phyloP scores from a whole-genome alignment of 1,284 basidiomycete species.

The Malassezia dermatis region DNA sequence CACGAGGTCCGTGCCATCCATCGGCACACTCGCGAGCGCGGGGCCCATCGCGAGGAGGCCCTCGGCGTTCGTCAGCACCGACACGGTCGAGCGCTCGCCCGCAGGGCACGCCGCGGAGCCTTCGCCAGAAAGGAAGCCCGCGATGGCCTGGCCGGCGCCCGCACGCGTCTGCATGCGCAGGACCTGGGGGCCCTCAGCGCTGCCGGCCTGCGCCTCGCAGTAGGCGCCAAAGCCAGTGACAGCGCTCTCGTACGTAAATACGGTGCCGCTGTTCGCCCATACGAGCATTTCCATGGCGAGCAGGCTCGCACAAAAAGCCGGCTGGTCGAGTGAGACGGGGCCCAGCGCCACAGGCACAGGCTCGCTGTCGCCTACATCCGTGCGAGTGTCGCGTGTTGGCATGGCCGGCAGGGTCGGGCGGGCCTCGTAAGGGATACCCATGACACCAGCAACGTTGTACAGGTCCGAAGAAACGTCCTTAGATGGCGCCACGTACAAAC shows the following conservation, averaged over 20 bases:
- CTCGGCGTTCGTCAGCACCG: slow-evolving; percentile 40
- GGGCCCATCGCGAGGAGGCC: slow-evolving; percentile 43
- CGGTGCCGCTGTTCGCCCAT: slow-evolving; percentile 34
- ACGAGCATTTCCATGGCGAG: slow-evolving; percentile 38
- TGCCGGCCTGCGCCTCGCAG: slow-evolving; percentile 30
- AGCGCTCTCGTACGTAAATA: slow-evolving; percentile 46
- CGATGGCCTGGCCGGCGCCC: slow-evolving; percentile 55
- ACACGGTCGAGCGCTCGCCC: slow-evolving; percentile 25
- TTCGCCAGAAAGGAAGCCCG: slow-evolving; percentile 37
- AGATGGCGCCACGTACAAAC: slow-evolving; percentile 2
- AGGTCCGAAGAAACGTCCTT: not conserved
- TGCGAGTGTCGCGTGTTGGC: slow-evolving; percentile 4
- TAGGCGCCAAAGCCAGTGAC: slow-evolving; percentile 38
- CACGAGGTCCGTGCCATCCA: slow-evolving; percentile 27
- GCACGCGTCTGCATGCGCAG: slow-evolving; percentile 50
- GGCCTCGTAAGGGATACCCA: slow-evolving; percentile 13
- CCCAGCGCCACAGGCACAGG: not conserved
- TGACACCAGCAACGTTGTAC: slow-evolving; percentile 12
- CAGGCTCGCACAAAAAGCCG: slow-evolving; percentile 21
- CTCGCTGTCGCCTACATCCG: not conserved
- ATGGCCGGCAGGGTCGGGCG: slow-evolving; percentile 1
- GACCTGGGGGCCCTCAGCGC: slow-evolving; percentile 30
- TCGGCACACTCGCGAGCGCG: slow-evolving; percentile 28
- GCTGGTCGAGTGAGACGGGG: slow-evolving; percentile 1
- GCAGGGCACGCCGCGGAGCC: slow-evolving; percentile 23